phyloP scores from a whole-genome alignment of 75 land plant species.

The Cryptomeria japonica region DNA sequence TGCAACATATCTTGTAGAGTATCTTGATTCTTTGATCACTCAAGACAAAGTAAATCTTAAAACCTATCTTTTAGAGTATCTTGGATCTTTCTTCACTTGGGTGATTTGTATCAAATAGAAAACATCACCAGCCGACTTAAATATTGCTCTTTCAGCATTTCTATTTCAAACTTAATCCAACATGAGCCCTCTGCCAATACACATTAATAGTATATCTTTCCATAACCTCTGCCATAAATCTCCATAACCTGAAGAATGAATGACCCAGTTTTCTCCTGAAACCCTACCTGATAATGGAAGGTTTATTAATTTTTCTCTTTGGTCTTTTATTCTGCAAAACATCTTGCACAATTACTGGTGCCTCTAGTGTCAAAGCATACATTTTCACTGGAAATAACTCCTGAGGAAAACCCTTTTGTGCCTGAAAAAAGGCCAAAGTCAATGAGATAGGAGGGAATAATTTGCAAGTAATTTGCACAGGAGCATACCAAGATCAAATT shows the following conservation, averaged over 20 bases:
- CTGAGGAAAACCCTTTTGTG: constrained; percentile 76
- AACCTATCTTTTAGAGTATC: not conserved
- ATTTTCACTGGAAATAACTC: constrained; percentile 90
- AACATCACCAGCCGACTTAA: not conserved
- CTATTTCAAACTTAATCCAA: not conserved
- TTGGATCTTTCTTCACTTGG: not conserved
- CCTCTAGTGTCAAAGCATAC: constrained; percentile 77
- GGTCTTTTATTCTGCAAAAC: constrained; percentile 13
- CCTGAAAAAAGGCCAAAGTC: constrained; percentile 35
- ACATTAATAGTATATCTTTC: not conserved
- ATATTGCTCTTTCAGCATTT: not conserved
- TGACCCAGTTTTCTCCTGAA: not conserved
- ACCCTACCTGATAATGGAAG: constrained; percentile 36
- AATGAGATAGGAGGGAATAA: not conserved
- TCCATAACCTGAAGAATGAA: not conserved
- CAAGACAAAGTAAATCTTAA: not conserved
- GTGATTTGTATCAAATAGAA: not conserved
- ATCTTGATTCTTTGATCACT: not conserved
- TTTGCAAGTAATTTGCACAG: not conserved
- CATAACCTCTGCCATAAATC: not conserved
- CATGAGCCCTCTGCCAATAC: not conserved
- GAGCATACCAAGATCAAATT: not conserved
- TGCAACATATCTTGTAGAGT: not conserved
- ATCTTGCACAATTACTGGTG: constrained; percentile 24
- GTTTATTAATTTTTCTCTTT: constrained; percentile 28